These are phyloP conservation scores for Prunus persica DNA, from an alignment of 306 rosid species.

Conservation along the genomic window Prunus_persica_NCBIv2 NC_034013.1:15642501-15643000, in stretches of 20 bases:
- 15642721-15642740: not conserved
- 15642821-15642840: not conserved
- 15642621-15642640: not conserved
- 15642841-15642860: too few relatives aligned
- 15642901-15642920: too few relatives aligned
- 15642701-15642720: not conserved
- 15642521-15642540: conserved; percentile 50
- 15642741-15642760: conserved; percentile 3
- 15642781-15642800: not conserved
- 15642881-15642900: too few relatives aligned
- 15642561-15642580: conserved; percentile 95
- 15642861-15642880: too few relatives aligned
- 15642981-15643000: too few relatives aligned
- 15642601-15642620: conserved; percentile 7
- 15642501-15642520: conserved; percentile 13
- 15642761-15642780: not conserved
- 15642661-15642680: not conserved
- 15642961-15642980: too few relatives aligned
- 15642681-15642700: not conserved
- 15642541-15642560: conserved; percentile 99
- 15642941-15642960: too few relatives aligned
- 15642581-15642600: conserved; percentile 69
- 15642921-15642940: too few relatives aligned
- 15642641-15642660: not conserved
- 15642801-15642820: not conserved